Evolutionary conservation across 202 grass and related monocot genomes (phyloP), one percentile per base, ranked within the genome.

Genomic region (Bolboschoenoplectus hybrid): DNA sequence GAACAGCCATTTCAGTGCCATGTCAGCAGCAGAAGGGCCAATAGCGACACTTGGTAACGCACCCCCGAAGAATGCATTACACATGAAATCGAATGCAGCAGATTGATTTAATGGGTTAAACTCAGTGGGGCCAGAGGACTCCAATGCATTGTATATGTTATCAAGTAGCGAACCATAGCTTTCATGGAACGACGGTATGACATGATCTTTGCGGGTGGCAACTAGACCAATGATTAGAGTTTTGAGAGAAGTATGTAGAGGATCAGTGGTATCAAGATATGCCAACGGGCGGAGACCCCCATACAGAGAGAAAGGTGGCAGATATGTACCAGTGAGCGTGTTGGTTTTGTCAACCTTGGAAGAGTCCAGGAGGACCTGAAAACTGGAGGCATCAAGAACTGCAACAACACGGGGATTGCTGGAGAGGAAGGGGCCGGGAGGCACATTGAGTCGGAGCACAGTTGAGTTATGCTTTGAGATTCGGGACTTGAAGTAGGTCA

Each of bases 261-360:
- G 63, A 82, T 97, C 95, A 17, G 91, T 89, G 1, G 95, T 91
- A 85, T 97, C 91, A 3, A 94, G 91, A 88, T 94, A 97, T 16
- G 95, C 39, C 80, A 87, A 91, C 34, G 94, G 87, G 62, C 92
- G 89, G 88, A 86, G 82, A 67, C 95, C 92, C 58, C 91, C 89
- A 44, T 89, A 93, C 73, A 97, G 86, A 26, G 83, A 71, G 67
- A 91, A 85, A 83, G 91, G 89, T 2, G 95, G 91, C 63, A 90
- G 75, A 91, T 89, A 97, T 43, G 94, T 97, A 55, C 95, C 92
- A 11, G 89, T 91, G 74, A 97, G 89, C 35, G 94, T 76, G 89
- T 94, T 65, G 82, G 78, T 91, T 86, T 94, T 97, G 87, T 97
- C 94, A 35, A 94, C 94, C 82, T 92, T 91, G 78, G 85, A 61